phyloP scores from a whole-genome alignment of 306 rosid species.

The Hippophae rhamnoides region DNA sequence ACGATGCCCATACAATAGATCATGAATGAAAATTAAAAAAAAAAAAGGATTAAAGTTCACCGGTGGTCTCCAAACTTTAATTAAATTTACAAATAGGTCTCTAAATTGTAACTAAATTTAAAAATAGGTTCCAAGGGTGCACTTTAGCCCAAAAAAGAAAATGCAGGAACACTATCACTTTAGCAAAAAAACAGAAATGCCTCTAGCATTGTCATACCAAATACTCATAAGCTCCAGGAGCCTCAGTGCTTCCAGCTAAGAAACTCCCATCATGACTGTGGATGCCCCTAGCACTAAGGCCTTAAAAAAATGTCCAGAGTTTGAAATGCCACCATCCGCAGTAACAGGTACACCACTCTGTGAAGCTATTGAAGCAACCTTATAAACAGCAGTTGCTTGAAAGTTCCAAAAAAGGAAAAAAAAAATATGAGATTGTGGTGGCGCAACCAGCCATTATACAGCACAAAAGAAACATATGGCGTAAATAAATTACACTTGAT shows the following conservation, averaged over 20 bases:
- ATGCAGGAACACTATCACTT: background rate
- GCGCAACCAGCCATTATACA: background rate
- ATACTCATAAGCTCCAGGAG: conserved; percentile 73
- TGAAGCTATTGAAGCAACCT: conserved; percentile 72
- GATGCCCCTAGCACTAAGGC: conserved; percentile 83
- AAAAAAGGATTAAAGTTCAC: too few relatives aligned
- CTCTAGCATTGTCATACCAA: conserved; percentile 37
- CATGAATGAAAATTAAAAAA: too few relatives aligned
- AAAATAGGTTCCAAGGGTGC: too few relatives aligned
- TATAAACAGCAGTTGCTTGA: conserved; percentile 81
- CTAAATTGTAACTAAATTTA: too few relatives aligned
- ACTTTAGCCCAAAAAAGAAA: too few relatives aligned
- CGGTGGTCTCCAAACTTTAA: too few relatives aligned
- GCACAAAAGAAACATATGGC: background rate
- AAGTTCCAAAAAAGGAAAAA: conserved; percentile 4
- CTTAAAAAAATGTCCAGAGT: conserved; percentile 85
- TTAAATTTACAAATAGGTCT: too few relatives aligned
- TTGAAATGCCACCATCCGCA: conserved; percentile 94
- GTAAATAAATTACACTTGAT: too few relatives aligned
- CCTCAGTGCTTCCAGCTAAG: conserved; percentile 82
- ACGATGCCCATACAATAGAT: too few relatives aligned
- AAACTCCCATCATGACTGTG: conserved; percentile 97
- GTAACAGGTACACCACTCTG: conserved; percentile 68
- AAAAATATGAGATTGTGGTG: background rate
- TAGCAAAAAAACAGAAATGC: background rate